phyloP scores from a whole-genome alignment of 441 rosid species.

The Omphalea diandra region DNA sequence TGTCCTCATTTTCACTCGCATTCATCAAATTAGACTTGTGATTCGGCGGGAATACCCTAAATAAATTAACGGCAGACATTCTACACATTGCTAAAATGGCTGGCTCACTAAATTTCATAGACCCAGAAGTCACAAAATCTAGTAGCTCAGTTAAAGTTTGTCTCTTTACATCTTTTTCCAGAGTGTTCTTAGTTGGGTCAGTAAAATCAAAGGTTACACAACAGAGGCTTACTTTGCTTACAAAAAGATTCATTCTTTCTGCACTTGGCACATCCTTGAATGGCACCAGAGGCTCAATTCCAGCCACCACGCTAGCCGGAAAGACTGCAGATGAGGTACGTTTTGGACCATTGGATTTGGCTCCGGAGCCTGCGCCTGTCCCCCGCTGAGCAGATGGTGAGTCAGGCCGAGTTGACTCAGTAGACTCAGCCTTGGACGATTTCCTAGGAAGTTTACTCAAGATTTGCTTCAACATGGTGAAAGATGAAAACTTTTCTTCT shows the following conservation, averaged over 20 bases:
- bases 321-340: constrained; percentile 78
- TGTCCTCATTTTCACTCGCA: constrained; percentile 52
- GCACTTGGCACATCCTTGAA: constrained; percentile 74
- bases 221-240: constrained; percentile 81
- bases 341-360: constrained; percentile 52
- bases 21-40: constrained; percentile 39
- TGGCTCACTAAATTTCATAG: constrained; percentile 65
- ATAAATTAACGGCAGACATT: constrained; percentile 83
- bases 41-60: constrained; percentile 73
- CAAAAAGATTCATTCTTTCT: constrained; percentile 75
- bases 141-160: constrained; percentile 76
- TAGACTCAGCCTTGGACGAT: constrained; percentile 50
- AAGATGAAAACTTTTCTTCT: constrained; percentile 3
- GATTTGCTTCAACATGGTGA: constrained; percentile 67
- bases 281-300: constrained; percentile 76
- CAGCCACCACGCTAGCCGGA: constrained; percentile 78
- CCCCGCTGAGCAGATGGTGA: constrained; percentile 37
- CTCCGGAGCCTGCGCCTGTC: constrained; percentile 31
- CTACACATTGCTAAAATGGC: constrained; percentile 85
- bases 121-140: constrained; percentile 68
- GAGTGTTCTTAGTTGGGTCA: constrained; percentile 62
- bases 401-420: constrained; percentile 44
- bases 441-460: constrained; percentile 67
- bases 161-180: constrained; percentile 76
- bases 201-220: constrained; percentile 82